These are phyloP conservation scores for Talaromyces liani DNA, from an alignment of 495 filamentous ascomycete species.

Conservation along the genomic window DNA sequence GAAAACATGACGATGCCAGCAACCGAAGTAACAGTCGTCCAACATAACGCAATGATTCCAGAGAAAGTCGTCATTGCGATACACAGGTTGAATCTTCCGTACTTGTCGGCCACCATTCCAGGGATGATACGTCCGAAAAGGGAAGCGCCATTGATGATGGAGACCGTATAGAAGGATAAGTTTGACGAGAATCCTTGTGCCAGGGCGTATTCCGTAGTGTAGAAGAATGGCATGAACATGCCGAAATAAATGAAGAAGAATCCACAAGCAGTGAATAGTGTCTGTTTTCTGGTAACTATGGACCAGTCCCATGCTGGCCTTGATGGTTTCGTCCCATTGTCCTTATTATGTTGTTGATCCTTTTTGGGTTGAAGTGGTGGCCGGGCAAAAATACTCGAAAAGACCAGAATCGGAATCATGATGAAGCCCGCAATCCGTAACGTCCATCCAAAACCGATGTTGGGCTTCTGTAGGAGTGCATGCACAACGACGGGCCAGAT, in stretches of 20 bases:
- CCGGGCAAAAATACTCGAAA: conserved; percentile 32
- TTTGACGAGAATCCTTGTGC: conserved; percentile 25
- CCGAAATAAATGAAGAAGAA: conserved; percentile 39
- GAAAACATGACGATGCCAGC: conserved; percentile 28
- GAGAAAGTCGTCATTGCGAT: conserved; percentile 50
- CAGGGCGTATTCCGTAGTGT: conserved; percentile 28
- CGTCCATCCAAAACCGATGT: conserved; percentile 41
- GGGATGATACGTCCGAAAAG: conserved; percentile 32
- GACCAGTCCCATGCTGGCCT: conserved; percentile 5
- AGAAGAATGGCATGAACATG: conserved; percentile 43
- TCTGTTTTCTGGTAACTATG: background rate
- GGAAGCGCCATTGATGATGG: conserved; percentile 40
- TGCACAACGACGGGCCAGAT: conserved; percentile 39
- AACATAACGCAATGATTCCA: conserved; percentile 38
- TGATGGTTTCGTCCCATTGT: background rate
- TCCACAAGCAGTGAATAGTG: conserved; percentile 41
- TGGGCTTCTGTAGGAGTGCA: conserved; percentile 20
- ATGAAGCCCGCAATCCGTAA: conserved; percentile 43
- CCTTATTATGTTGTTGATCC: background rate
- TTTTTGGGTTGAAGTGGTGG: conserved; percentile 30
- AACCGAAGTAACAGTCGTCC: conserved; percentile 27
- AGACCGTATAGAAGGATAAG: conserved; percentile 35
- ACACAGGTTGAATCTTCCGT: conserved; percentile 65
- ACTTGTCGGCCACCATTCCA: conserved; percentile 58
- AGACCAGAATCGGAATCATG: conserved; percentile 45